These are phyloP conservation scores for Schizochytrium sp. DNA, from an alignment of 108 stramenopile genomes.

Conservation along the genomic window DNA sequence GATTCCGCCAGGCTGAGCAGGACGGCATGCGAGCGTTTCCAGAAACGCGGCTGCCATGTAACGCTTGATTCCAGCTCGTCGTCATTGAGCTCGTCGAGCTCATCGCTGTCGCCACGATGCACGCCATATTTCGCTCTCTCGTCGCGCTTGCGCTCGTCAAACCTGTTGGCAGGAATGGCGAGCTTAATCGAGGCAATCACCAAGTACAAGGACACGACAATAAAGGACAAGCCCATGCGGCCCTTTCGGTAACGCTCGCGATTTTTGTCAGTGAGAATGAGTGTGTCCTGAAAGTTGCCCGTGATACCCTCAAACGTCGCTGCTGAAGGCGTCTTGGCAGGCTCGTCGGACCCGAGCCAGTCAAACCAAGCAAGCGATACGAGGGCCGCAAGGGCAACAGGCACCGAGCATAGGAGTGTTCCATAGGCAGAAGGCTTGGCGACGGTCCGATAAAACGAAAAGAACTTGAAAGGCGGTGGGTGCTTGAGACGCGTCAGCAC, in stretches of 20 bases:
- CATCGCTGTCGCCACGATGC: neutral
- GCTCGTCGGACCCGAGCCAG: neutral
- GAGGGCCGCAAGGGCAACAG: conserved; percentile 40
- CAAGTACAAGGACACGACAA: conserved; percentile 54
- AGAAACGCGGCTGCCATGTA: conserved; percentile 42
- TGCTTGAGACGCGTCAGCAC: conserved; percentile 64
- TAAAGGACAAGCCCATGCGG: conserved; percentile 53
- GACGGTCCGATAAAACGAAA: conserved; percentile 49
- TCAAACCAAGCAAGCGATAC: conserved; percentile 49
- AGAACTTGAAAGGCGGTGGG: conserved; percentile 63
- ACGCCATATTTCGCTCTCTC: neutral
- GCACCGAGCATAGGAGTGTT: conserved; percentile 49
- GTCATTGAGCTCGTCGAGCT: neutral
- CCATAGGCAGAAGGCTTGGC: conserved; percentile 57
- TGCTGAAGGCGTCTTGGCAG: neutral
- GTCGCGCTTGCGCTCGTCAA: conserved; percentile 15
- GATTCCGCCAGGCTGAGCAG: neutral
- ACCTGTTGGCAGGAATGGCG: conserved; percentile 43
- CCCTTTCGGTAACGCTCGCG: conserved; percentile 52
- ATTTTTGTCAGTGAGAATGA: conserved; percentile 43
- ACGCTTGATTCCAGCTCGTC: conserved; percentile 18
- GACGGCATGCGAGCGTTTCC: conserved; percentile 67
- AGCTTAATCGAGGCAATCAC: conserved; percentile 33
- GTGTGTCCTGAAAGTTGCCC: conserved; percentile 46
- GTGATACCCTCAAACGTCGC: conserved; percentile 50